Conservation (phyloP, 2,329 filamentous ascomycete genomes). For the Aspergillus sp. region DNA sequence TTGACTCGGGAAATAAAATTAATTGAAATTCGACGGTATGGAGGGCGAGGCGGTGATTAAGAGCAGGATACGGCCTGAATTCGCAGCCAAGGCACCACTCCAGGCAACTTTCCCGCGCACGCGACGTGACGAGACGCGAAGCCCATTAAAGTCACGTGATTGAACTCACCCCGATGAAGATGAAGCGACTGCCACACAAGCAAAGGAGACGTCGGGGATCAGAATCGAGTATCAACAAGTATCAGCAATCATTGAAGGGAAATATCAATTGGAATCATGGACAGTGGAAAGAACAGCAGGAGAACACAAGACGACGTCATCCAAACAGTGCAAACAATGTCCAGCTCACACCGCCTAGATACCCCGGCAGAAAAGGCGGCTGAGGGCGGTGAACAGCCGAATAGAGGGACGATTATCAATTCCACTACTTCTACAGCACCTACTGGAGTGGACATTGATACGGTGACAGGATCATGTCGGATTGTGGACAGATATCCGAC, state of each 20-base stretch:
- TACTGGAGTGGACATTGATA: too few relatives aligned
- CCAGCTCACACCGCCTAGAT: background rate
- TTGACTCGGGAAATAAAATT: background rate
- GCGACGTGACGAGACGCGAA: constrained; percentile 23
- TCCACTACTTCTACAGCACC: too few relatives aligned
- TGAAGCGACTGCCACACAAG: too few relatives aligned
- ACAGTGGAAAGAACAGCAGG: background rate
- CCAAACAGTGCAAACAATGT: background rate
- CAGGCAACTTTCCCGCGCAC: constrained; percentile 10
- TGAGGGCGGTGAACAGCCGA: background rate
- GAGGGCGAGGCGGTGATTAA: background rate
- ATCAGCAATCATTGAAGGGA: too few relatives aligned
- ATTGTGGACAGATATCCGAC: background rate
- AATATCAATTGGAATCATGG: background rate
- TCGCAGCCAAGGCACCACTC: constrained; percentile 8
- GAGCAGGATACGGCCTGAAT: background rate
- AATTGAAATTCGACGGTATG: background rate
- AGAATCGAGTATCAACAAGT: too few relatives aligned
- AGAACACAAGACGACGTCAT: background rate
- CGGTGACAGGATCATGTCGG: background rate
- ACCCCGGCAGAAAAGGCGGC: background rate
- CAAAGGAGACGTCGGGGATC: too few relatives aligned
- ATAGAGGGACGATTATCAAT: too few relatives aligned
- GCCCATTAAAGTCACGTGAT: constrained; percentile 17
- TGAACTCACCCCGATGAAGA: too few relatives aligned